Base-by-base conservation (phyloP, 1,139 yeast genomes). In the Candida sojae region DNA sequence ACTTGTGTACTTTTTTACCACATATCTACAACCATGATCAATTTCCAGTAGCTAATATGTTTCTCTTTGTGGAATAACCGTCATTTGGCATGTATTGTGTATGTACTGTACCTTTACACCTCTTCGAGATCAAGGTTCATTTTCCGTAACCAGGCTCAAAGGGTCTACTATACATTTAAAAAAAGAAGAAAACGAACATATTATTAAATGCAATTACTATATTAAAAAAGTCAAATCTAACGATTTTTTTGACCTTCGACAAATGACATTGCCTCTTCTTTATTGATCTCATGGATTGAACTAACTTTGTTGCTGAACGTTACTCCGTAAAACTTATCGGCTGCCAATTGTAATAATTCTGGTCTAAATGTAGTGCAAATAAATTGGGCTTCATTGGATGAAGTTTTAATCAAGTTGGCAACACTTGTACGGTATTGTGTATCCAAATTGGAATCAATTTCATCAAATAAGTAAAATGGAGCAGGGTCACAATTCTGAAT, bases 401-500 rank as follows among this genome's bases (percentile, higher is more conserved):
- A 70, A 39, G 80, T 77, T 50, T 82, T 75, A 52, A 93, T 85
- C 76, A 89, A 73, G 34, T 77, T 70, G 0, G 99, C 97, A 13
- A 93, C 97, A 0, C 97, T 84, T 0, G 89, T 82, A 58, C 99
- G 80, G 63, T 92, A 92, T 62, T 90, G 97, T 2, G 96, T 83
- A 68, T 93, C 99, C 52, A 93, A 75, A 57, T 93, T 93, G 7
- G 98, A 97, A 70, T 93, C 99, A 51, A 93, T 87, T 71, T 93
- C 99, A 66, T 93, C 99, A 67, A 93, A 91, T 47, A 93, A 70
- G 63, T 93, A 93, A 65, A 93, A 93, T 44, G 99, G 98, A 2
- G 98, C 98, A 8, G 98, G 98, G 58, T 93, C 98, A 57, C 96
- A 89, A 62, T 80, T 83, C 69, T 93, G 99, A 53, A 93, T 90